Evolutionary conservation across 2,329 filamentous ascomycete genomes (phyloP).

Genomic region (Chaetomiaceae sp.): DNA sequence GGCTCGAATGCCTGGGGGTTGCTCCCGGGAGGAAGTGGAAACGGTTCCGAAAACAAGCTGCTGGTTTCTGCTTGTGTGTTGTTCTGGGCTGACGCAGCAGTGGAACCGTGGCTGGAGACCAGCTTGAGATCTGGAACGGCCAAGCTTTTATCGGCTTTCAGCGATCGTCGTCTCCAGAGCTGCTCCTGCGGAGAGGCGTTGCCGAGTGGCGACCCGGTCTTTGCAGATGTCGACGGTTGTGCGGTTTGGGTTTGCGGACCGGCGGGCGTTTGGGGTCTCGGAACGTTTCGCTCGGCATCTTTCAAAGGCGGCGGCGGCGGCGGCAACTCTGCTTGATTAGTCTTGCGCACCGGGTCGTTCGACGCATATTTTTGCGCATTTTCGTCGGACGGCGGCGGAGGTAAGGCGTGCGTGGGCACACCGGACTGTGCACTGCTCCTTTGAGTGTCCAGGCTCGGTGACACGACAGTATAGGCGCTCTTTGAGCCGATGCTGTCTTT

Average conservation of each 20-base stretch:
- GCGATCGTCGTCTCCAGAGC: slow-evolving; percentile 49
- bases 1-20: slow-evolving; percentile 14
- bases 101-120: slow-evolving; percentile 47
- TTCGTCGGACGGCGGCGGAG: slow-evolving; percentile 27
- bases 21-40: slow-evolving; percentile 24
- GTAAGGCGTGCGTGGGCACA: slow-evolving; percentile 20
- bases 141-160: slow-evolving; percentile 44
- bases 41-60: slow-evolving; percentile 23
- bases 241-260: slow-evolving; percentile 6
- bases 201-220: slow-evolving; percentile 12
- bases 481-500: slow-evolving; percentile 37
- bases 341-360: slow-evolving; percentile 2
- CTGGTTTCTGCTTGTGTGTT: slow-evolving; percentile 11
- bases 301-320: slow-evolving; percentile 33
- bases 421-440: slow-evolving; percentile 20
- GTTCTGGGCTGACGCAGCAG: slow-evolving; percentile 34
- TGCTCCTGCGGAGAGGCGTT: slow-evolving; percentile 28
- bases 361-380: slow-evolving; percentile 19
- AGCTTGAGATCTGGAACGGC: slow-evolving; percentile 48
- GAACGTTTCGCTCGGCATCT: slow-evolving; percentile 20
- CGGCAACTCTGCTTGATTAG: slow-evolving; percentile 16
- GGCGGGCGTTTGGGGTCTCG: slow-evolving; percentile 17
- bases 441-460: slow-evolving; percentile 30
- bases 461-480: slow-evolving; percentile 29
- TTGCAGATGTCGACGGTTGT: slow-evolving; percentile 15